Percentiles rank a stretch among this genome's conserved stretches.
phyloP scores from a whole-genome alignment of 768 basidiomycete genomes.

The Agaricus sinodeliciosus region DNA sequence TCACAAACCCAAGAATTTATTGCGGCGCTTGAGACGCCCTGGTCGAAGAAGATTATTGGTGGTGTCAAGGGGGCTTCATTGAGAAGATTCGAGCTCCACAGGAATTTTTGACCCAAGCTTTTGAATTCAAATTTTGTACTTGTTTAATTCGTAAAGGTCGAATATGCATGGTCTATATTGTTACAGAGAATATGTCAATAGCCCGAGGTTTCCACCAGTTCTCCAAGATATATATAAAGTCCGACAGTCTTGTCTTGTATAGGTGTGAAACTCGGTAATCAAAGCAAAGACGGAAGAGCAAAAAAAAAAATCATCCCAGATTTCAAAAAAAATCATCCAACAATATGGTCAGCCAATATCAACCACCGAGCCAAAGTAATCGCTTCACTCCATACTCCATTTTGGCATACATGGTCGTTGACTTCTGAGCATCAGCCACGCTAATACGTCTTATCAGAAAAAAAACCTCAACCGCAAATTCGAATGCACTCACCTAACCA shows the following conservation, averaged over 20 bases:
- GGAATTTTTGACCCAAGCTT: slow-evolving; percentile 9
- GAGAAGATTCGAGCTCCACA: slow-evolving; percentile 21
- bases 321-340: too few species aligned
- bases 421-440: slow-evolving; percentile 73
- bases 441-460: slow-evolving; percentile 28
- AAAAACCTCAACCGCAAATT: background rate
- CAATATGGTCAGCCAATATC: slow-evolving; percentile 2
- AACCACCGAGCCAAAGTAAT: slow-evolving; percentile 81
- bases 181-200: too few species aligned
- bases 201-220: too few species aligned
- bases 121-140: too few species aligned
- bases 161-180: too few species aligned
- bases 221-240: too few species aligned
- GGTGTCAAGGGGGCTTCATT: slow-evolving; percentile 13
- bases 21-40: slow-evolving; percentile 19
- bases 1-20: slow-evolving; percentile 17
- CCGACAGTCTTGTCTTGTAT: too few species aligned
- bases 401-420: slow-evolving; percentile 84
- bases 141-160: too few species aligned
- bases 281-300: too few species aligned
- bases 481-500: slow-evolving; percentile 60
- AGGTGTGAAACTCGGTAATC: too few species aligned
- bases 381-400: slow-evolving; percentile 93
- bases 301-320: too few species aligned
- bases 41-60: slow-evolving; percentile 19